phyloP scores from a whole-genome alignment of 768 basidiomycete genomes.

The Serendipita vermifera region DNA sequence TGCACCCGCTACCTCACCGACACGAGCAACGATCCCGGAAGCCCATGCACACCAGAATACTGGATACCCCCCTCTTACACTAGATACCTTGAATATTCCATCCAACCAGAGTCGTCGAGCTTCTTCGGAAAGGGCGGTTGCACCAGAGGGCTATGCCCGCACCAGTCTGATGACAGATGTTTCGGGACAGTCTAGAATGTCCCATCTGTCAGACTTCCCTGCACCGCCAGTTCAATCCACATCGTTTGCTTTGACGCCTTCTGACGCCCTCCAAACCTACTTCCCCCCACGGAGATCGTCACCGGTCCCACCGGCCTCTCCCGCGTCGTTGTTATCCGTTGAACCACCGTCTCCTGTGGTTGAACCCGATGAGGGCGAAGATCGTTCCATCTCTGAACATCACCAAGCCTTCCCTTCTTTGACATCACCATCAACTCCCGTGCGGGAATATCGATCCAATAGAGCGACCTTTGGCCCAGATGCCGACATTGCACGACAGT shows the following conservation, averaged over 20 bases:
- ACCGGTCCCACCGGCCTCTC: no score
- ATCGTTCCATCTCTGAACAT: background rate
- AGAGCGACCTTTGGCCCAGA: constrained; percentile 2
- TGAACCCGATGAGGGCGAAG: background rate
- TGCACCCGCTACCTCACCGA: background rate
- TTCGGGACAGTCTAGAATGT: constrained; percentile 49
- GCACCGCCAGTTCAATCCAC: constrained; percentile 35
- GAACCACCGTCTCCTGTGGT: background rate
- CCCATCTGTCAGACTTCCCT: constrained; percentile 61
- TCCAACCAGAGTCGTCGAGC: background rate
- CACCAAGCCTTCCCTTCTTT: background rate
- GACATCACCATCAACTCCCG: background rate
- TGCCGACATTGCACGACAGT: background rate
- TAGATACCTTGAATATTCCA: background rate
- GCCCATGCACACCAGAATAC: no score
- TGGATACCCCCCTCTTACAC: no score
- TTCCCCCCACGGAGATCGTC: background rate
- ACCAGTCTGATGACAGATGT: constrained; percentile 50
- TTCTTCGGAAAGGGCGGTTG: constrained; percentile 5
- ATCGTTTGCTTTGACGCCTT: constrained; percentile 26
- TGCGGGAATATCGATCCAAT: background rate
- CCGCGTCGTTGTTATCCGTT: background rate
- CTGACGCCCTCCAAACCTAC: background rate
- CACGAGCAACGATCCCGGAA: background rate
- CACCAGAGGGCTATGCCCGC: constrained; percentile 27